Evolutionary conservation across 257 asterid genomes (phyloP).

Genomic region (Solanum piurae): DNA sequence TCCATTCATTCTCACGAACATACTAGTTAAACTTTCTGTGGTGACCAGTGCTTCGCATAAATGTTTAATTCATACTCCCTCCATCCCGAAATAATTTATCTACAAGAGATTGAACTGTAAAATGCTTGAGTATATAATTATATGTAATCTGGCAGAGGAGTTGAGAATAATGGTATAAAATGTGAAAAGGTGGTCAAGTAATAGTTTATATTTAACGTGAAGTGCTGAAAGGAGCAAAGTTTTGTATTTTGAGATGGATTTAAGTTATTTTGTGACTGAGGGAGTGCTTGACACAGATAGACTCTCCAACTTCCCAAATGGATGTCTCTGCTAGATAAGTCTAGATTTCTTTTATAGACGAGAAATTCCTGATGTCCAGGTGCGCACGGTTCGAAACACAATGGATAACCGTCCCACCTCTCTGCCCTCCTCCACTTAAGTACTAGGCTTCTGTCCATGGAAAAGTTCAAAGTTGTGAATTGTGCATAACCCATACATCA

Average conservation of each 20-base stretch:
- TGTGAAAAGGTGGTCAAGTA: not conserved
- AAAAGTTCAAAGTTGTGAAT: not conserved
- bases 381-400: not conserved
- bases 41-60: not conserved
- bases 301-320: not conserved
- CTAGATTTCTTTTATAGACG: not conserved
- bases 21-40: not conserved
- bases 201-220: not conserved
- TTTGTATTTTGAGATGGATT: not conserved
- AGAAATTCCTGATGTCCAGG: not conserved
- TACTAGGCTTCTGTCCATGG: not conserved
- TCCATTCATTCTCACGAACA: not conserved
- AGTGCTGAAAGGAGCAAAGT: not conserved
- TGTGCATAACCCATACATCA: not conserved
- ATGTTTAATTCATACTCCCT: not conserved
- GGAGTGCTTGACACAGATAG: not conserved
- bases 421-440: not conserved
- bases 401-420: not conserved
- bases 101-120: not conserved
- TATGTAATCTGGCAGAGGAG: not conserved
- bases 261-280: not conserved
- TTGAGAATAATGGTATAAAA: not conserved
- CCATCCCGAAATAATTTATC: not conserved
- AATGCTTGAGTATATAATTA: not conserved
- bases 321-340: not conserved